Evolutionary conservation across 2,329 filamentous ascomycete genomes (phyloP), one percentile per base, ranked within the genome.

Genomic region (Hypoxylon sp.): DNA sequence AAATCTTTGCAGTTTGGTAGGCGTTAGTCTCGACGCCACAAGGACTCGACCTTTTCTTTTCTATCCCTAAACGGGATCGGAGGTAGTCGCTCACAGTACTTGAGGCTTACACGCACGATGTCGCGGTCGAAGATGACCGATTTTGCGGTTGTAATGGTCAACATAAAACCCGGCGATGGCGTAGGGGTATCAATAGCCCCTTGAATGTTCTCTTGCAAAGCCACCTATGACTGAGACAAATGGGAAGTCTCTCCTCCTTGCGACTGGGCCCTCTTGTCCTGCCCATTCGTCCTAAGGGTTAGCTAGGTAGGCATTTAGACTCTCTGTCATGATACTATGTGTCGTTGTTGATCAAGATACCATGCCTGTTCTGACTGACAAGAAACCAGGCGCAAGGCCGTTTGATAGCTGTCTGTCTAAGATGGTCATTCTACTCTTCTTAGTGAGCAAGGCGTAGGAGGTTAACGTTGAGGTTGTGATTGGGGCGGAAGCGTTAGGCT

Each of bases 51-150:
- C 35, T 14, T 37, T 37, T n/a, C 35, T 37, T 37, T 37, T 37
- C 14, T 31, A 31, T 37, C 35, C 35, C 35, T 37, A n/a, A 37
- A 37, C 1, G 35, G 35, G 35, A 37, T 37, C 35, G 13, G 13
- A 37, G 35, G 5, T 37, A 5, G 35, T 1, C 13, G 35, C 13
- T n/a, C 6, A n/a, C 35, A 37, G 35, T 37, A 37, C 35, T 37
- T 5, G 14, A 37, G 35, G 35, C 35, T 37, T n/a, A 37, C 35
- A n/a, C 13, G 35, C 14, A 22, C 10, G 5, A 19, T 19, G 9
- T 42, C 37, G 37, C 37, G 37, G 39, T 22, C 39, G n/a, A 42
- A 42, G 37, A 44, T 22, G 39, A 44, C 39, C 17, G 39, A 44
- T 44, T 44, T 44, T 44, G 39, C 39, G 39, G 39, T 44, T 44